phyloP scores from a whole-genome alignment of 225 moss, liverwort and hornwort species.

The Rhytidiadelphus loreus region DNA sequence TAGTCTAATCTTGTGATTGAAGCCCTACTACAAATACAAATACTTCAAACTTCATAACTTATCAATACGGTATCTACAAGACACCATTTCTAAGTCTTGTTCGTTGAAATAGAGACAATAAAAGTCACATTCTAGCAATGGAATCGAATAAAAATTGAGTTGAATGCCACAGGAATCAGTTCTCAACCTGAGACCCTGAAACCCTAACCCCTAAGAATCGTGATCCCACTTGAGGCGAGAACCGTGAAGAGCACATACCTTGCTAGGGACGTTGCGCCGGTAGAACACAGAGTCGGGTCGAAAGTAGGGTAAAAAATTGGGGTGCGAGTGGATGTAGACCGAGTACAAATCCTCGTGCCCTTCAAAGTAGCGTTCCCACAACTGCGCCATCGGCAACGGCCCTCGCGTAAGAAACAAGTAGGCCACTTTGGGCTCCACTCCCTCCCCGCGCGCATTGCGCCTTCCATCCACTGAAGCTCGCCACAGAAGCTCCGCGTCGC shows the following conservation, averaged over 20 bases:
- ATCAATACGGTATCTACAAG: not conserved
- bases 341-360: slow-evolving; percentile 24
- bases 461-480: not conserved
- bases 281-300: slow-evolving; percentile 26
- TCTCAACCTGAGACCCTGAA: not conserved
- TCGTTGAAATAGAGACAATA: not conserved
- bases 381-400: slow-evolving; percentile 13
- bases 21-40: not conserved
- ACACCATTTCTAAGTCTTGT: not conserved
- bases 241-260: slow-evolving; percentile 5
- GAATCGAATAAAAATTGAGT: no score
- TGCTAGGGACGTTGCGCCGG: slow-evolving; percentile 36
- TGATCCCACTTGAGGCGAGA: not conserved
- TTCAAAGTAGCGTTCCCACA: slow-evolving; percentile 51
- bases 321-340: slow-evolving; percentile 38
- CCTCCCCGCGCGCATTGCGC: not conserved
- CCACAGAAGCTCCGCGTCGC: slow-evolving; percentile 29
- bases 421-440: slow-evolving; percentile 18
- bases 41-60: not conserved
- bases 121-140: not conserved
- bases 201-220: not conserved
- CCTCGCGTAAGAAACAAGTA: slow-evolving; percentile 44
- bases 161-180: not conserved
- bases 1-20: no score
- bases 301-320: slow-evolving; percentile 17